A percentile compares a stretch with the other conserved stretches of the same genome.
phyloP scores from a whole-genome alignment of 305 asterid genomes.

The Fraxinus baroniana region DNA sequence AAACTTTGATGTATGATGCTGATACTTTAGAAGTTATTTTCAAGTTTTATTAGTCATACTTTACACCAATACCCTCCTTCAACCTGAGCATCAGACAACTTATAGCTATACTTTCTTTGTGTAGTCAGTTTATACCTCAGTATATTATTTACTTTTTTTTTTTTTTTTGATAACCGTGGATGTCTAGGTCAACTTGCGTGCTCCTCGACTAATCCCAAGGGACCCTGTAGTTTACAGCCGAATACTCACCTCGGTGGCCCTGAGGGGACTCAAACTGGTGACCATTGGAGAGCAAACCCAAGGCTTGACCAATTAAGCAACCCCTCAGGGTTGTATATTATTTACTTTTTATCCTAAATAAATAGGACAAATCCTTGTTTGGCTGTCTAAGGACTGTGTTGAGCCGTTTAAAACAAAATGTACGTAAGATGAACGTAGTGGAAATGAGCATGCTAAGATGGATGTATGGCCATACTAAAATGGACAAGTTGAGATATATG shows the following conservation, averaged over 20 bases:
- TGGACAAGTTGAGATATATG: neutral
- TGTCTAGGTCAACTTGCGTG: too few relatives aligned
- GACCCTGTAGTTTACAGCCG: too few relatives aligned
- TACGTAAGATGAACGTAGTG: neutral
- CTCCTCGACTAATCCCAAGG: too few relatives aligned
- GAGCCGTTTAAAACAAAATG: neutral
- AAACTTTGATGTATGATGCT: slow-evolving; percentile 1
- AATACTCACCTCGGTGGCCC: too few relatives aligned
- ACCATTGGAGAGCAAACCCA: too few relatives aligned
- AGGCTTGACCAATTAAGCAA: too few relatives aligned
- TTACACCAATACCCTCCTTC: neutral
- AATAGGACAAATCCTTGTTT: neutral
- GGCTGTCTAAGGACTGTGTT: neutral
- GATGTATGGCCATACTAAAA: neutral
- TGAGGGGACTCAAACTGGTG: too few relatives aligned
- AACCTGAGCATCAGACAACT: neutral
- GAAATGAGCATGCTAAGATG: neutral
- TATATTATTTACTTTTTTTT: neutral
- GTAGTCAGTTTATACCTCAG: neutral
- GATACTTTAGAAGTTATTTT: neutral
- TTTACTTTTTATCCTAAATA: neutral
- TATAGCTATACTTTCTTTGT: neutral
- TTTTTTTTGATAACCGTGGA: too few relatives aligned
- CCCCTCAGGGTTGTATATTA: neutral
- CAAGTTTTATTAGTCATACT: neutral